phyloP scores from a whole-genome alignment of 495 filamentous ascomycete genomes.

The Massariosphaeria phaeospora region DNA sequence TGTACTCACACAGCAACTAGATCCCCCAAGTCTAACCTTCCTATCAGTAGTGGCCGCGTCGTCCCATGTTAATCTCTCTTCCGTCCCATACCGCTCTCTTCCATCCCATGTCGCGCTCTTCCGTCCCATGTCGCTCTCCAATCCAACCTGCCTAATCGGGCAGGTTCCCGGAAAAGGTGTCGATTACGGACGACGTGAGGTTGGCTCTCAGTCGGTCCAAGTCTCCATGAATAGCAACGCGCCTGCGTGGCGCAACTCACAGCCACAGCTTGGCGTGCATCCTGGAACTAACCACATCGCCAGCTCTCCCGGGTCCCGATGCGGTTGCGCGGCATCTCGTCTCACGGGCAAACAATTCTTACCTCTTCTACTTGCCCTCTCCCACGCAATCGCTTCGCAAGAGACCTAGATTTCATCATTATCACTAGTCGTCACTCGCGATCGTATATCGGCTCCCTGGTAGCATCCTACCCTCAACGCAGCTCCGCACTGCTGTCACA shows the following conservation, averaged over 20 bases:
- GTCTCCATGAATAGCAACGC: neutral
- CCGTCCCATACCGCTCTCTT: too few relatives aligned
- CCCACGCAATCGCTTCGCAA: neutral
- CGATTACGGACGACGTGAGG: too few relatives aligned
- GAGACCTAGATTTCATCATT: neutral
- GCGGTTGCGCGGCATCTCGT: neutral
- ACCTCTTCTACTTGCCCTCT: neutral
- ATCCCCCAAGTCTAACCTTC: too few relatives aligned
- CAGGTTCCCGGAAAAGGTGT: too few relatives aligned
- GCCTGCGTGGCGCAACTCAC: neutral
- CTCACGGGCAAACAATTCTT: constrained; percentile 4
- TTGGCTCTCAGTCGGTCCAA: too few relatives aligned
- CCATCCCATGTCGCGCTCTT: too few relatives aligned
- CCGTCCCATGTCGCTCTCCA: too few relatives aligned
- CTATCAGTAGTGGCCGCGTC: too few relatives aligned
- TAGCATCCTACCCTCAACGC: neutral
- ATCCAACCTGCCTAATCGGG: too few relatives aligned
- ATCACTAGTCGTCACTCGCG: neutral
- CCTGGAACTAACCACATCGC: constrained; percentile 5
- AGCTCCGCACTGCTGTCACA: neutral
- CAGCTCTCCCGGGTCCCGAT: constrained; percentile 7
- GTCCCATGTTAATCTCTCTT: too few relatives aligned
- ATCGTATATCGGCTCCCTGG: neutral
- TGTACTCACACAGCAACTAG: too few relatives aligned
- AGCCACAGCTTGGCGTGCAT: constrained; percentile 9